Evolutionary conservation across 2,329 filamentous ascomycete genomes (phyloP), one percentile per base, ranked within the genome.

Genomic region (Colletotrichum musae): DNA sequence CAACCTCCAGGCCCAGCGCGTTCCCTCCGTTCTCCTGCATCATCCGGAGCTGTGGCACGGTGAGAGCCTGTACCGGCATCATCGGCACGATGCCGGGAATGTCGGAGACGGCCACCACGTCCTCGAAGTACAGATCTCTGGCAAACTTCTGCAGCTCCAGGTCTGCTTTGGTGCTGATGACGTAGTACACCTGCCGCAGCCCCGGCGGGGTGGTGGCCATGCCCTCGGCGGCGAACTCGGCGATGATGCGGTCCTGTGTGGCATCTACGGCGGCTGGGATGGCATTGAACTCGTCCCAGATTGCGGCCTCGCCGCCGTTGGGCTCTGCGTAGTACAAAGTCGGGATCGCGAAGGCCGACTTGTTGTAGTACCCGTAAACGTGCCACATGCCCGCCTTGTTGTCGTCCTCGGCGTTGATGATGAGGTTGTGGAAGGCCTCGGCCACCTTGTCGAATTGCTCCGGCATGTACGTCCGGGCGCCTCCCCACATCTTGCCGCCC

Each of bases 21-120:
- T 83, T 83, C 28, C 80, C 79, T 1, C 81, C 82, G n/a, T 77
- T 76, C 59, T 80, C 78, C 52, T 70, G 70, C 69, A 83, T 80
- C 21, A 76, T 65, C 5, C 76, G 73, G 6, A 79, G 77, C 69
- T 81, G 74, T 45, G 77, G 76, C 6, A 76, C 76, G 0, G 83
- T 81, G 57, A 86, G 79, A 13, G 80, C 82, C 69, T 87, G 83
- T 56, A 81, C 75, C 58, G 74, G 73, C 50, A 73, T 76, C 61
- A 68, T 73, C 3, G 80, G 79, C 3, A 75, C 39, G 0, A 75
- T 71, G 3, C 74, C 77, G 1, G 72, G 51, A 10, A 75, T 63
- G 15, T 73, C 68, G 4, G 71, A 69, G 4, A 71, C 52, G 2
- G 68, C 24, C 1, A 18, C 26, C 4, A 52, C 41, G 12, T 60